Evolutionary conservation across 2,329 filamentous ascomycete species (phyloP).

Genomic region (Alternaria novae-zelandiae): DNA sequence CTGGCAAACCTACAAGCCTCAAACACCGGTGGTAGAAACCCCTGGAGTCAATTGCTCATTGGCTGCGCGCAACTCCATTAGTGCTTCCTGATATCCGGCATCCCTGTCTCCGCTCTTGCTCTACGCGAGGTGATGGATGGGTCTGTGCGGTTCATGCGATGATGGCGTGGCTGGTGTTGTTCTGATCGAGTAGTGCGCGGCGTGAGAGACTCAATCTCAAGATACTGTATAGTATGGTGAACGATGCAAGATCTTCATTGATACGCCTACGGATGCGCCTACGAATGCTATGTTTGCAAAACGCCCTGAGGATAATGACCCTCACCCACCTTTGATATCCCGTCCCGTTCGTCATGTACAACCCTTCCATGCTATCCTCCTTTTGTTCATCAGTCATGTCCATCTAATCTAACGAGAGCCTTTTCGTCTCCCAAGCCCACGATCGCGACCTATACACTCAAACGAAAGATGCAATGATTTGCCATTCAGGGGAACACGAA

Average conservation of each 20-base stretch:
- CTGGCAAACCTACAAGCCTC: not conserved
- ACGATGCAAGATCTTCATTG: not conserved
- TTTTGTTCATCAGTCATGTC: conserved; percentile 1
- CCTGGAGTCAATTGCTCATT: not conserved
- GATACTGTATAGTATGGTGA: not conserved
- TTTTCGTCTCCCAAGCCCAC: not conserved
- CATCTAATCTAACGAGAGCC: conserved; percentile 1
- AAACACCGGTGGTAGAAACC: not conserved
- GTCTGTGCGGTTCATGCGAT: not conserved
- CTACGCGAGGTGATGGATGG: not conserved
- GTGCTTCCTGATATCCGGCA: not conserved
- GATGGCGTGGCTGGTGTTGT: not conserved
- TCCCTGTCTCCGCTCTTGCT: not conserved
- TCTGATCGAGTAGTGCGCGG: not conserved
- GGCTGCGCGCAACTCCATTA: not conserved
- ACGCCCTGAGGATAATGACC: not conserved
- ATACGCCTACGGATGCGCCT: not conserved
- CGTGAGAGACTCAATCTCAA: not conserved
- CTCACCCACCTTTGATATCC: not conserved
- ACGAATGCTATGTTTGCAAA: not conserved
- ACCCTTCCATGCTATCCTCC: not conserved
- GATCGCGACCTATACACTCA: not conserved
- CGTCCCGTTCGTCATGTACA: not conserved
- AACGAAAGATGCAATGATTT: not conserved
- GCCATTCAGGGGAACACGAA: not conserved